Percentiles rank a stretch among this genome's conserved stretches.
Evolutionary conservation across 169 alveolate species (phyloP).

Genomic region (Eimeria sp.): DNA sequence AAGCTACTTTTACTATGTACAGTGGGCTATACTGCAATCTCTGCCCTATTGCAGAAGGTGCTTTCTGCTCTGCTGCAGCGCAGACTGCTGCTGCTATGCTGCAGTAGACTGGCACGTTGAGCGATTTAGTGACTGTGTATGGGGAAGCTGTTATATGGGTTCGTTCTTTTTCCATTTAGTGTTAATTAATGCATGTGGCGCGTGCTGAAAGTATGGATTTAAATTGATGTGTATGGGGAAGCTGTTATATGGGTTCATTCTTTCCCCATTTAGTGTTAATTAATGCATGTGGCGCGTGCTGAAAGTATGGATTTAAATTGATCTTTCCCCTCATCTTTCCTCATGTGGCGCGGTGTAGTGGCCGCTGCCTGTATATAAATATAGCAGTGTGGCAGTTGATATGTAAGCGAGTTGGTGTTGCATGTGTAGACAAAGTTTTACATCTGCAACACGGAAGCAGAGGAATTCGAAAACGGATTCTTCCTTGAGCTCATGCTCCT

Average conservation of each 20-base stretch:
- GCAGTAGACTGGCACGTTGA: background rate
- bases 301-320: background rate
- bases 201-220: background rate
- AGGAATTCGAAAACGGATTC: background rate
- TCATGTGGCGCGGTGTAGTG: background rate
- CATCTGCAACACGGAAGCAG: background rate
- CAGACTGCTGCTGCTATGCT: background rate
- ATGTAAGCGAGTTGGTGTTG: background rate
- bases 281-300: background rate
- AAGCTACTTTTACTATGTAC: background rate
- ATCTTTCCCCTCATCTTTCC: too few species aligned
- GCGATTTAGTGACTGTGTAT: background rate
- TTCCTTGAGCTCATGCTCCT: background rate
- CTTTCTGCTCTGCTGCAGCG: background rate
- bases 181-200: background rate
- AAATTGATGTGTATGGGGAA: background rate
- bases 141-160: background rate
- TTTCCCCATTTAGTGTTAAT: background rate
- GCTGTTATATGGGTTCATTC: background rate
- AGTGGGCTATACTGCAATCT: background rate
- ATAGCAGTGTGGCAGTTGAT: background rate
- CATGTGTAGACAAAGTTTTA: background rate
- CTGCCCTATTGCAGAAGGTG: background rate
- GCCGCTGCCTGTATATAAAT: background rate
- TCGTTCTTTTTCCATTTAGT: background rate